Base-by-base conservation (phyloP, 164 flowering plant genomes). In the Brasenia schreberi region DNA sequence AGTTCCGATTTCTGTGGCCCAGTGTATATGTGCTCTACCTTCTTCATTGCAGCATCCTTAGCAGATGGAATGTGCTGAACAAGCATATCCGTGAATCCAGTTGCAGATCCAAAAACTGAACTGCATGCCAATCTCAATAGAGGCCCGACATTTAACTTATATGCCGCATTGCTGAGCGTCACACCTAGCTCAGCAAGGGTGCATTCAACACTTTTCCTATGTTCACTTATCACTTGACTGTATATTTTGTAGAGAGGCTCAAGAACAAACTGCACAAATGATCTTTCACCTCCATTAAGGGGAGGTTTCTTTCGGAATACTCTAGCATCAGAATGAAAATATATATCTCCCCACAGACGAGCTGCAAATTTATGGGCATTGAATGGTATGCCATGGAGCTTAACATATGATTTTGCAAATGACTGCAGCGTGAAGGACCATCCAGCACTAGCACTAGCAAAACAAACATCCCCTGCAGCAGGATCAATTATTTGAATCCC, bases 61-160 rank as follows among this genome's bases (percentile, higher is more conserved):
- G 97, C 96, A 68, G 98, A 95, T 66, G 99, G 98, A 43, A 95
- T 84, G 73, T 90, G 96, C 66, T 84, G 83, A 66, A 92, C 97
- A 68, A 95, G 81, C 99, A 95, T 95, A 78, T 92, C 99, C 43
- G 99, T 92, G 74, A 92, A 95, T 61, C 99, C 99, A 39, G 99
- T 86, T 7, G 98, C 91, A 6, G 94, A 75, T 62, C 99, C 56
- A 49, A 49, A 49, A 49, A 49, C 56, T 7, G 56, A 49, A 4
- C 56, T 49, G 16, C 56, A 49, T 6, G 56, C 56, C 76, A 95
- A 71, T 75, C 99, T 83, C 58, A 95, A 80, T 77, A 95, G 77
- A 72, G 99, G 99, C 70, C 88, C 81, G 16, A 92, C 98, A 77
- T 95, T 95, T 71, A 92, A 77, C 63, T 76, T 84, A 77, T 92